Evolutionary conservation across 495 filamentous ascomycete species (phyloP).

Genomic region (Articulospora tetracladia): DNA sequence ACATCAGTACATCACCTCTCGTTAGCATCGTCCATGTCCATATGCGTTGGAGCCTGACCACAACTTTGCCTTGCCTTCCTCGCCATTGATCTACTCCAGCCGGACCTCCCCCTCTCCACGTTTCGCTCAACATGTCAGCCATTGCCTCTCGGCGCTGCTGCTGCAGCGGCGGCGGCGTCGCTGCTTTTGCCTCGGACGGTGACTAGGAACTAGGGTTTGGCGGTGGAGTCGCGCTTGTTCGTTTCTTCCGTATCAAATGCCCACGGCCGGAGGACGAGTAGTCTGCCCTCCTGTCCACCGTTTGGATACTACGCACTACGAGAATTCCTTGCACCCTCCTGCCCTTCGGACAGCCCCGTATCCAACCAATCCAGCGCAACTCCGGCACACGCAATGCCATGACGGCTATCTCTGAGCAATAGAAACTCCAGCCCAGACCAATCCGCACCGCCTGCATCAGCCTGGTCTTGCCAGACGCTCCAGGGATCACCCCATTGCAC

Average conservation of each 20-base stretch:
- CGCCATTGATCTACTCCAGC: neutral
- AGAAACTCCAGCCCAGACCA: conserved; percentile 35
- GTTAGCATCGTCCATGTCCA: neutral
- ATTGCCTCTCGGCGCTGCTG: neutral
- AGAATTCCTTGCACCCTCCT: conserved; percentile 5
- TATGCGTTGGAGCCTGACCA: conserved; percentile 23
- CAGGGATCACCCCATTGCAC: conserved; percentile 35
- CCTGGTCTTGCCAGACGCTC: conserved; percentile 19
- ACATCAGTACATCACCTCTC: neutral
- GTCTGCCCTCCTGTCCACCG: conserved; percentile 1
- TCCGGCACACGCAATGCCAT: conserved; percentile 22
- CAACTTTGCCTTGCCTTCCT: neutral
- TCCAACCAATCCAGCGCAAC: conserved; percentile 18
- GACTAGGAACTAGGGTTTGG: neutral
- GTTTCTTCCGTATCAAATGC: conserved; percentile 22
- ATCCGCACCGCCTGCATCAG: conserved; percentile 27
- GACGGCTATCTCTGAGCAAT: conserved; percentile 42
- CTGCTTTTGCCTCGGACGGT: conserved; percentile 15
- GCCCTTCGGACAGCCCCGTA: neutral
- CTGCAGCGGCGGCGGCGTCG: conserved; percentile 9
- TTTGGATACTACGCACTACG: neutral
- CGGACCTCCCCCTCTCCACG: neutral
- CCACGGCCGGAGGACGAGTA: neutral
- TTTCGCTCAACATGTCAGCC: conserved; percentile 1
- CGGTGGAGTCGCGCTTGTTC: conserved; percentile 22